Base-by-base conservation (phyloP, 345 rosid species). In the Linum tenue region DNA sequence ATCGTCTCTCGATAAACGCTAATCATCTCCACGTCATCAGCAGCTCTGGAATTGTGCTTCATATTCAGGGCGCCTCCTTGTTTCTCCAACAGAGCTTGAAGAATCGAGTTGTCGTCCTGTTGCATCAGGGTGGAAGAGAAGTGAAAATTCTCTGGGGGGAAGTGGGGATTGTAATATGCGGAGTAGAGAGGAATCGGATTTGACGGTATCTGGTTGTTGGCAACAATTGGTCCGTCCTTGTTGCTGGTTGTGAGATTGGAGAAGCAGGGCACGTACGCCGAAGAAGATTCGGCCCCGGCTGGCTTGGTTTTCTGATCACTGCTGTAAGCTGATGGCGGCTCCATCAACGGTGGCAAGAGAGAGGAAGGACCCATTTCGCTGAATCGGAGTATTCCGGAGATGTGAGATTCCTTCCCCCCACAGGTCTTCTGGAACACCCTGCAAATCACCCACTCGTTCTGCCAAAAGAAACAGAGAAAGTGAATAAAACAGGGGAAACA, bases 241-340 rank as follows among this genome's bases (percentile, higher is more conserved):
- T 4, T 31, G 38, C 10, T 57, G 7, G 31, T 9, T n/a, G 22
- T 16, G 7, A 37, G 60, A 57, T 57, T 57, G 60, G 60, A 57
- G 60, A 57, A 57, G 60, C 60, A 57, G 60, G 60, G 60, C 35
- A 57, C 60, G 60, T 57, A 57, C 5, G 60, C 60, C n/a, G 60
- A 35, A 16, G 35, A 16, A 0, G 60, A 37, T 22, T 57, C 37
- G 22, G 60, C 36, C 4, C 9, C 53, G 53, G 53, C 53, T 48
- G 53, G 53, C 53, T 48, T 48, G 9, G 15, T 48, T 48, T 48
- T 48, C 53, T 57, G 36, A 17, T 17, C 38, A 12, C 22, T 56
- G 5, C 59, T 8, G 11, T 22, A 16, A 57, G 7, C 36, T 17
- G 60, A 37, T 16, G 60, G 38, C 1, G 60, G 22, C 8, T 57